Evolutionary conservation across 2,329 filamentous ascomycete genomes (phyloP), one percentile per base, ranked within the genome.

Genomic region (Xylariaceae sp.): DNA sequence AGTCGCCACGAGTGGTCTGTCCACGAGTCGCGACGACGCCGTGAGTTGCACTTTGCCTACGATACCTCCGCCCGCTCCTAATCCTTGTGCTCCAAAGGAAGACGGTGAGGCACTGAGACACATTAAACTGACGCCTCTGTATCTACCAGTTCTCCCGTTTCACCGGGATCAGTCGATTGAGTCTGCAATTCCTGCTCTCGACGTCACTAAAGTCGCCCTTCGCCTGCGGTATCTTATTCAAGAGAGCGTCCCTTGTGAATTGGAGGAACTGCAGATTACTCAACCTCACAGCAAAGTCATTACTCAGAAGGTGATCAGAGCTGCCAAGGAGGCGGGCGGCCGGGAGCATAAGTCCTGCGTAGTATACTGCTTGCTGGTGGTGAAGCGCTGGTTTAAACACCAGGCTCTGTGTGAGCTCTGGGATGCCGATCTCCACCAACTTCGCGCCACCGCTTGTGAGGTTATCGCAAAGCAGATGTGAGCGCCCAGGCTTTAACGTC

Each of bases 161-260:
- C 81, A 86, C 61, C 77, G 78, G 62, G 78, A 84, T 61, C 80
- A 82, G 10, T 70, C 77, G 1, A 74, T 86, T 36, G 73, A 84
- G 35, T 86, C 89, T 9, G 85, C 88, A 23, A 85, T 93, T 29
- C 83, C 90, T 1, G 80, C 92, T 10, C 79, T 82, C 55, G 88
- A 94, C 65, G 92, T 97, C 57, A 97, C 93, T 57, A 92, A 92
- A 70, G 81, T 95, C 50, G 93, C 92, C 21, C 82, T 99, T 13
- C 90, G 92, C 52, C 79, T 99, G 60, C 95, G 93, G 65, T 91
- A 95, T 69, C 85, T 96, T 63, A 86, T 99, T 65, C 92, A 96
- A 73, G 84, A 92, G 70, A 87, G 92, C 50, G 84, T 99, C 21
- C 90, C 93, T 1, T 97, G 91, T 76, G 94, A 99, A 72, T 80